Evolutionary conservation across 1,284 basidiomycete species (phyloP), one percentile per base, ranked within the genome.

Genomic region (Rhizoctonia solani): DNA sequence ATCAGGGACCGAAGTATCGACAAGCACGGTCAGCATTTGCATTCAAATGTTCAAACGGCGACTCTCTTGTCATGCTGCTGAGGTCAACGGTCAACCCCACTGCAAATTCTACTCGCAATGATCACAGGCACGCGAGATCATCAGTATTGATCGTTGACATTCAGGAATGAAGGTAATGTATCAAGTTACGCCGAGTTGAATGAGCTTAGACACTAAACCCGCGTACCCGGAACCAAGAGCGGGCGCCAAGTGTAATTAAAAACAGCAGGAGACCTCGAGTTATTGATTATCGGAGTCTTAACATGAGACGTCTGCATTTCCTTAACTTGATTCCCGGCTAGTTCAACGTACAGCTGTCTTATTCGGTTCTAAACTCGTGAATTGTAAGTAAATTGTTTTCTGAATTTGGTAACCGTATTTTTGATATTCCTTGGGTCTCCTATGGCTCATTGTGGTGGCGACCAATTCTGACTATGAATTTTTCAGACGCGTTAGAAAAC

Each of bases 41-140:
- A 63, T 63, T 63, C 58, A 63, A 63, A 50, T 52, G 58, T 63
- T 63, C 58, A 63, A 63, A 63, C 58, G 58, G 58, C 58, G 58
- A 63, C 58, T 27, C 9, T 29, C 14, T 13, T 8, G 44, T 23
- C 21, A 25, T 37, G 16, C 19, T 21, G 25, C 21, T 21, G 4
- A 59, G 42, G 41, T 34, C 13, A 47, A 32, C 19, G 6, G 19
- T 19, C 44, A 6, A 9, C 6, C 44, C 19, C 44, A 46, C 5
- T 19, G 9, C 19, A 46, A 9, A 46, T 9, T 39, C 9, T 39
- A 39, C n/a, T n/a, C n/a, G n/a, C n/a, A n/a, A n/a, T n/a, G n/a
- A n/a, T n/a, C n/a, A n/a, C n/a, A n/a, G n/a, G n/a, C n/a, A n/a
- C n/a, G n/a, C n/a, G n/a, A n/a, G n/a, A n/a, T n/a, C n/a, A n/a